These are phyloP conservation scores for Microcera coccophila DNA, from an alignment of 2,329 filamentous ascomycete species.

Conservation along the genomic window DNA sequence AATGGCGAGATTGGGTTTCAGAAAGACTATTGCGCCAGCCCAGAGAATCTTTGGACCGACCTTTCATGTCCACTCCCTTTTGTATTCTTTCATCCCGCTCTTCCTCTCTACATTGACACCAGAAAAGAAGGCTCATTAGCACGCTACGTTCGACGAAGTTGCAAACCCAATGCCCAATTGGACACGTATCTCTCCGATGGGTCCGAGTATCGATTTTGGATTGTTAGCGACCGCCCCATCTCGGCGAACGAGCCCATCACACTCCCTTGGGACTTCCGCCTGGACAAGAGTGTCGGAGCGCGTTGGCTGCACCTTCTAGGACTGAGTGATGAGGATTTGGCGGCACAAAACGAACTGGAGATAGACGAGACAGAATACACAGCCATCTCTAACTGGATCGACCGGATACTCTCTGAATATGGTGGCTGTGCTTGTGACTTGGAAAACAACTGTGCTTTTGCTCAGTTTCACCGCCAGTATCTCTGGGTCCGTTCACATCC, in stretches of 20 bases:
- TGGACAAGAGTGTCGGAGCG: slow-evolving; percentile 50
- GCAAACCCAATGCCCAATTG: slow-evolving; percentile 80
- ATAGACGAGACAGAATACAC: slow-evolving; percentile 59
- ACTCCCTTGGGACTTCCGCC: slow-evolving; percentile 64
- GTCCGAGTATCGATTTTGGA: slow-evolving; percentile 86
- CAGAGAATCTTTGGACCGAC: slow-evolving; percentile 64
- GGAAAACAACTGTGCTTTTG: slow-evolving; percentile 60
- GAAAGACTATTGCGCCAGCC: slow-evolving; percentile 65
- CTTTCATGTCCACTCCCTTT: slow-evolving; percentile 65
- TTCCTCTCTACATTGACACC: slow-evolving; percentile 92
- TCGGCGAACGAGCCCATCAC: slow-evolving; percentile 60
- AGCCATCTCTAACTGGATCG: slow-evolving; percentile 61
- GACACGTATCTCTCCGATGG: slow-evolving; percentile 79
- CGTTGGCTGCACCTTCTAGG: slow-evolving; percentile 59
- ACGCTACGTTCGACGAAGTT: slow-evolving; percentile 88
- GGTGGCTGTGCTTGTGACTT: slow-evolving; percentile 74
- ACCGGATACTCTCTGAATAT: slow-evolving; percentile 69
- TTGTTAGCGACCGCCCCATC: slow-evolving; percentile 78
- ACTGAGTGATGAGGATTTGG: slow-evolving; percentile 56
- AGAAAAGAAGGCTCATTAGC: slow-evolving; percentile 79
- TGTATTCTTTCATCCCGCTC: slow-evolving; percentile 80
- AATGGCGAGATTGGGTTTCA: slow-evolving; percentile 74
- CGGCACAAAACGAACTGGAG: slow-evolving; percentile 47
- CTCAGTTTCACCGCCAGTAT: slow-evolving; percentile 59
- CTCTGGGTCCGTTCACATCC: slow-evolving; percentile 42